phyloP scores from a whole-genome alignment of 2,329 filamentous ascomycete genomes.

The Penicillium vulpinum region DNA sequence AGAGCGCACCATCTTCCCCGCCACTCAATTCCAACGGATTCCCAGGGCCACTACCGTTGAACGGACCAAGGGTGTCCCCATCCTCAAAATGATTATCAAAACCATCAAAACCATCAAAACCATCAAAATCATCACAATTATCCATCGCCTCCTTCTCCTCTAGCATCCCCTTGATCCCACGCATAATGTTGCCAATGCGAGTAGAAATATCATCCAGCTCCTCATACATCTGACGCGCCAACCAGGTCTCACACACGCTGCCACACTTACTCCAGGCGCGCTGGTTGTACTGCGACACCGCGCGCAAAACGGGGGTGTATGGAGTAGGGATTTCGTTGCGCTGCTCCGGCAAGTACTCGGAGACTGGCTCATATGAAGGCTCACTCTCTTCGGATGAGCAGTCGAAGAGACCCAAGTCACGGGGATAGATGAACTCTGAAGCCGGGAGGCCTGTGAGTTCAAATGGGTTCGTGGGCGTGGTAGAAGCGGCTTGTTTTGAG shows the following conservation, averaged over 20 bases:
- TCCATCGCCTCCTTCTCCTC: background rate
- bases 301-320: background rate
- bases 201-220: background rate
- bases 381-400: background rate
- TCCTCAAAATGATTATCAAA: background rate
- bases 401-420: background rate
- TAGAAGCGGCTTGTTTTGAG: background rate
- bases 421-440: background rate
- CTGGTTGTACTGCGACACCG: background rate
- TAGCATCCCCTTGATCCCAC: background rate
- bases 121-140: background rate
- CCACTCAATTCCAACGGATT: background rate
- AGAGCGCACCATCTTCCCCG: background rate
- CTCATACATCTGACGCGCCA: background rate
- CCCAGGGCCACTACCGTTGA: background rate
- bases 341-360: background rate
- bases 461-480: background rate
- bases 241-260: background rate
- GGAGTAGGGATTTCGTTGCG: too few relatives aligned
- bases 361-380: background rate
- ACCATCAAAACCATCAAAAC: background rate
- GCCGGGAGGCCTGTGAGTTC: background rate
- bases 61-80: background rate
- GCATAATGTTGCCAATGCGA: background rate
- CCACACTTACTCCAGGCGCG: background rate